Conservation (phyloP, 2,329 filamentous ascomycete genomes). For the Diaporthe vexans region DNA sequence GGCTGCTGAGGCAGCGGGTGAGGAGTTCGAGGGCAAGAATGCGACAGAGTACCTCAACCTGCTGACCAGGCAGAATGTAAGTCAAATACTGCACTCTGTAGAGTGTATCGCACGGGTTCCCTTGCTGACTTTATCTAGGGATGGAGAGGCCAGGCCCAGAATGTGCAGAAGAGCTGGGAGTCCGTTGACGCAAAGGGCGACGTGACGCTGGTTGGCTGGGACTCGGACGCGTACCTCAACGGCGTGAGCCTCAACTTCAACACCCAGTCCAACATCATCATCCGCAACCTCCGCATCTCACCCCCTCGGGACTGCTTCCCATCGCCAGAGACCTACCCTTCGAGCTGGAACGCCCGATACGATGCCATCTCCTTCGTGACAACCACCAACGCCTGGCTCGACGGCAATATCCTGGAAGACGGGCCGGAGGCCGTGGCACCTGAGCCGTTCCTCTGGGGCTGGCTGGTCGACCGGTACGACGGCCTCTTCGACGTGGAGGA, state of each 20-base stretch:
- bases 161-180: conserved; percentile 29
- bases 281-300: conserved; percentile 27
- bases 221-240: conserved; percentile 22
- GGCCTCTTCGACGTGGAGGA: conserved; percentile 30
- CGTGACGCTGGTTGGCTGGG: conserved; percentile 27
- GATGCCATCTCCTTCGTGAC: conserved; percentile 29
- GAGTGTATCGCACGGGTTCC: not conserved
- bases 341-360: conserved; percentile 32
- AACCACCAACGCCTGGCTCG: conserved; percentile 22
- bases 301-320: conserved; percentile 32
- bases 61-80: conserved; percentile 29
- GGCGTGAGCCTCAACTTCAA: conserved; percentile 33
- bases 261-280: conserved; percentile 27
- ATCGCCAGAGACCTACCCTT: conserved; percentile 17
- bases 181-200: conserved; percentile 26
- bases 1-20: conserved; percentile 6
- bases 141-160: conserved; percentile 31
- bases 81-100: not conserved
- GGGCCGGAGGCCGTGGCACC: conserved; percentile 19
- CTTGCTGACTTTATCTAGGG: not conserved
- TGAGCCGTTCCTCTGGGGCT: conserved; percentile 25
- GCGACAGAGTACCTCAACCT: conserved; percentile 20
- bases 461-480: conserved; percentile 28
- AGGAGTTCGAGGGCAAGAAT: conserved; percentile 30
- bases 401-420: conserved; percentile 29